These are phyloP conservation scores for Berkeleyomyces rouxiae DNA, from an alignment of 2,329 filamentous ascomycete genomes.

Conservation along the genomic window DNA sequence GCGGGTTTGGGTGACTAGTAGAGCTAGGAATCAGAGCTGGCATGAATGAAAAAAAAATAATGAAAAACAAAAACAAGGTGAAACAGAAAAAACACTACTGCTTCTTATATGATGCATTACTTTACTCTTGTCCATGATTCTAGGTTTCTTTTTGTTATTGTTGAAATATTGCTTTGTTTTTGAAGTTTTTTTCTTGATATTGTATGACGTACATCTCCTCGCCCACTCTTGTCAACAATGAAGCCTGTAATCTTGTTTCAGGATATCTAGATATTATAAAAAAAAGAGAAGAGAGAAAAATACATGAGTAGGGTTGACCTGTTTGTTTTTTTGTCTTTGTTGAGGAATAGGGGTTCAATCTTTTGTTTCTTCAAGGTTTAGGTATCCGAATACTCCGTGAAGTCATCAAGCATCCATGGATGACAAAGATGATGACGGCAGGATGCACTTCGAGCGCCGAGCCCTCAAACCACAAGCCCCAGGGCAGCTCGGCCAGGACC, in stretches of 20 bases:
- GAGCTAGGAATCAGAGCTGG: background rate
- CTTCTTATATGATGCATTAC: background rate
- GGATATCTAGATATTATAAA: background rate
- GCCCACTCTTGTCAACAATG: background rate
- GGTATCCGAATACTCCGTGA: conserved; percentile 91
- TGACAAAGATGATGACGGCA: conserved; percentile 58
- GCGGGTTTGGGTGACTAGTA: background rate
- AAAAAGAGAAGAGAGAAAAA: background rate
- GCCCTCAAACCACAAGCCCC: conserved; percentile 52
- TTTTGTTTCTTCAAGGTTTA: conserved; percentile 44
- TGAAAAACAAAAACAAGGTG: conserved; percentile 14
- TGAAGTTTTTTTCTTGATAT: background rate
- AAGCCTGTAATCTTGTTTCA: background rate
- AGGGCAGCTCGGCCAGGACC: conserved; percentile 62
- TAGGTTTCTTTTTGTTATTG: background rate
- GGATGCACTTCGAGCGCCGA: conserved; percentile 71
- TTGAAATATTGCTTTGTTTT: background rate
- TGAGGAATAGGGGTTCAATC: background rate
- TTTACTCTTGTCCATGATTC: background rate
- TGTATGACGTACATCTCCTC: background rate
- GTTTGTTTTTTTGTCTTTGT: background rate
- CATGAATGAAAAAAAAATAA: conserved; percentile 15
- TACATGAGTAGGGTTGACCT: background rate
- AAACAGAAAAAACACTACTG: background rate
- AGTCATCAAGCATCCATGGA: conserved; percentile 89